A percentile compares a stretch with the other conserved stretches of the same genome.
Evolutionary conservation across 1,284 basidiomycete species (phyloP).

Genomic region (Ustilago vetiveriae): DNA sequence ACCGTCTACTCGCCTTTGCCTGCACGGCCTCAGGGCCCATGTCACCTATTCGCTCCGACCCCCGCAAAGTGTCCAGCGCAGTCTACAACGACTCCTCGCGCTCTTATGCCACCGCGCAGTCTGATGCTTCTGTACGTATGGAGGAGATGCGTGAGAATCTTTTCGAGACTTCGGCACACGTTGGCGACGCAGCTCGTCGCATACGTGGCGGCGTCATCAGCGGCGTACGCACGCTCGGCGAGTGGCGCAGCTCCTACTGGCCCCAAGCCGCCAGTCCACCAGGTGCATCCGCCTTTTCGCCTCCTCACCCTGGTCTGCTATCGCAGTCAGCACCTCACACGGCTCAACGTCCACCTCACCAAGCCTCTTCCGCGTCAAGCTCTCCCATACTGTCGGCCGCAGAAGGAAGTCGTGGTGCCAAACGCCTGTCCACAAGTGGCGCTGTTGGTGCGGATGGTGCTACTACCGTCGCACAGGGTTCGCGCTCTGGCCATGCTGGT

Average conservation of each 20-base stretch:
- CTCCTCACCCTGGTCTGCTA: constrained; percentile 23
- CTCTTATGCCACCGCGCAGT: not conserved
- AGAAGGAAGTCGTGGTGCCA: constrained; percentile 10
- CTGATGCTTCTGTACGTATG: constrained; percentile 15
- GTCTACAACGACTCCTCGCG: constrained; percentile 15
- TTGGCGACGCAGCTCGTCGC: constrained; percentile 45
- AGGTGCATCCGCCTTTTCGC: constrained; percentile 2
- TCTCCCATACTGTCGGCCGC: constrained; percentile 34
- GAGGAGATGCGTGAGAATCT: constrained; percentile 46
- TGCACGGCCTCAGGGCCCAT: constrained; percentile 4
- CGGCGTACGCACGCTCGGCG: constrained; percentile 42
- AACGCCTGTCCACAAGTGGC: constrained; percentile 17
- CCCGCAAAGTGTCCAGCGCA: constrained; percentile 12
- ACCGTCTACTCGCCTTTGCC: constrained; percentile 34
- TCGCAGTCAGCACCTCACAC: constrained; percentile 41
- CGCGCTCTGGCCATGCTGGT: not conserved
- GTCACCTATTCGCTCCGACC: constrained; percentile 22
- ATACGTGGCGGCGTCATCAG: constrained; percentile 44
- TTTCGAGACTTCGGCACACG: constrained; percentile 41
- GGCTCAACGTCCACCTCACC: constrained; percentile 8
- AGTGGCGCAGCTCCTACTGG: constrained; percentile 47
- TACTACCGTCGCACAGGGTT: not conserved
- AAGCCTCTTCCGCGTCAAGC: constrained; percentile 28
- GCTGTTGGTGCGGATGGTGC: not conserved
- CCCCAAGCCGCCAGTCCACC: constrained; percentile 27